Base-by-base conservation (phyloP, 164 flowering plant genomes). In the Saururus chinensis region DNA sequence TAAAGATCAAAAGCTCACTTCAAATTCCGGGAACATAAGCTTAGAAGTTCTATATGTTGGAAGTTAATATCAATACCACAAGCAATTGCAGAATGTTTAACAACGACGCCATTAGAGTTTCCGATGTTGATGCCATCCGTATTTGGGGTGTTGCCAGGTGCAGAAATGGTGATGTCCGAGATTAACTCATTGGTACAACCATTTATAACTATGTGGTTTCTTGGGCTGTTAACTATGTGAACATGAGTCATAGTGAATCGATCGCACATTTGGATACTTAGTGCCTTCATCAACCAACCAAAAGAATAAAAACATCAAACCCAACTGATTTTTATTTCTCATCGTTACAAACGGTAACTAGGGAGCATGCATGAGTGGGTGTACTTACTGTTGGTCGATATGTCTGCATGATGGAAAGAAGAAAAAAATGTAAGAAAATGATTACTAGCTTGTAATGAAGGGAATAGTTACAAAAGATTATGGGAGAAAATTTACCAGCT, bases 41-140 rank as follows among this genome's bases (percentile, higher is more conserved):
- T 7, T 19, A 21, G 26, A 56, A 56, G 19, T 16, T 30, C 7
- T 10, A 17, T 45, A 37, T 1, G 16, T n/a, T 22, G 51, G 14
- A 7, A 11, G 56, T 19, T 16, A 12, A 42, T 17, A 10, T 25
- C 48, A 5, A 25, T 69, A 73, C 79, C 76, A 1, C 72, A 57
- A 19, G 19, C 42, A 4, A 73, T 70, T 37, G 5, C 5, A 14
- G 64, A 51, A 45, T 63, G 11, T 4, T 35, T 30, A 14, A 76
- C 65, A 16, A 24, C 11, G 8, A 73, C 59, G 22, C 51, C 4
- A 4, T 45, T 40, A 3, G 70, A 57, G 19, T 0, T 2, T n/a
- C 61, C 56, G 25, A 73, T 63, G 63, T 76, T 74, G 22, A 76
- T 68, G 7, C 77, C 79, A 53, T 76, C 79, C 0, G 79, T 76